phyloP scores from a whole-genome alignment of 2,329 filamentous ascomycete genomes.

The Aureobasidium sp. region DNA sequence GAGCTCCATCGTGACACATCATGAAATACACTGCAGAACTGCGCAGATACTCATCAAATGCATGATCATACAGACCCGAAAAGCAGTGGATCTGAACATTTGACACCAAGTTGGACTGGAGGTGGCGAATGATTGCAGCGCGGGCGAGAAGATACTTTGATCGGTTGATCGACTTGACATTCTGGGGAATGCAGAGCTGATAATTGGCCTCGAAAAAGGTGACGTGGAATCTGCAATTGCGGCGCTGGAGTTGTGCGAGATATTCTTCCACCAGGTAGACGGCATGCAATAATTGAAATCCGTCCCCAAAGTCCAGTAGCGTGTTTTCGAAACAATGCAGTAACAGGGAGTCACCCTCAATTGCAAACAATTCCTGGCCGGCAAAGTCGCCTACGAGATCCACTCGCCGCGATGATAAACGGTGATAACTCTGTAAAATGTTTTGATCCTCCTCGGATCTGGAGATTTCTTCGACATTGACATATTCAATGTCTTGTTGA shows the following conservation, averaged over 20 bases:
- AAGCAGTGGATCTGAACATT: constrained; percentile 31
- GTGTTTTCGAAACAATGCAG: constrained; percentile 55
- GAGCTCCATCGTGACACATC: constrained; percentile 58
- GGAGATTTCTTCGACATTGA: constrained; percentile 8
- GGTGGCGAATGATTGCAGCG: constrained; percentile 57
- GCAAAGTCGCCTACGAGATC: constrained; percentile 71
- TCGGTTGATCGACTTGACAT: constrained; percentile 28
- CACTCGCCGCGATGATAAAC: constrained; percentile 41
- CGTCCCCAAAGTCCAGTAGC: constrained; percentile 58
- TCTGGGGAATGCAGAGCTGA: constrained; percentile 49
- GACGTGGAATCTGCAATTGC: constrained; percentile 65
- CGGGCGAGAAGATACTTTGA: constrained; percentile 57
- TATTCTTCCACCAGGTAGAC: constrained; percentile 63
- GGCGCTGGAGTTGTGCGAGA: constrained; percentile 51
- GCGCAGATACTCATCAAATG: constrained; percentile 51
- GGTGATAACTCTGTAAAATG: constrained; percentile 31
- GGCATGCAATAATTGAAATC: constrained; percentile 66
- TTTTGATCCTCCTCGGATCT: constrained; percentile 1
- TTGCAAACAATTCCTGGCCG: constrained; percentile 63
- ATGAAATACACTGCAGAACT: constrained; percentile 56
- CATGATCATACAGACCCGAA: constrained; percentile 27
- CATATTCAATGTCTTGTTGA: constrained; percentile 14
- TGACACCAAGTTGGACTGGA: constrained; percentile 38
- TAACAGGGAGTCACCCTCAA: constrained; percentile 68
- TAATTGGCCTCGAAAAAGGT: constrained; percentile 58